Percentiles rank a stretch among this genome's conserved stretches.
Evolutionary conservation across 768 basidiomycete genomes (phyloP).

Genomic region (Tylopilus intermedius): DNA sequence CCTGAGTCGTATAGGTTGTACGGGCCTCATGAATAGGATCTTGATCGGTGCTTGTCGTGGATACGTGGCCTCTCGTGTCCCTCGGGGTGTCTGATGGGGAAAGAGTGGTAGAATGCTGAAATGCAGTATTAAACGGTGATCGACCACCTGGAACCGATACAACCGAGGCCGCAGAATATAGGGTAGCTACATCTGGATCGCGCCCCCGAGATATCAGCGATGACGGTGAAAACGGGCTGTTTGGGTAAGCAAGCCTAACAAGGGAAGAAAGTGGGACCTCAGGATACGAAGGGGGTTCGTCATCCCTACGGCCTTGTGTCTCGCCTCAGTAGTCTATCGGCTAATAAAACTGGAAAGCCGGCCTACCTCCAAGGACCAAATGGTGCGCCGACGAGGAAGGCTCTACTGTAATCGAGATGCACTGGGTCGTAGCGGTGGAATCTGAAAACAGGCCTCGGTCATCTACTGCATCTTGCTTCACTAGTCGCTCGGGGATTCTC

Average conservation of each 20-base stretch:
- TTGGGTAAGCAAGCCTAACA: conserved; percentile 62
- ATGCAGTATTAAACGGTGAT: conserved; percentile 34
- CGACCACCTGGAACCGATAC: conserved; percentile 56
- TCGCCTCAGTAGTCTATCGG: conserved; percentile 8
- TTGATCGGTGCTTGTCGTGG: conserved; percentile 23
- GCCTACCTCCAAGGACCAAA: conserved; percentile 19
- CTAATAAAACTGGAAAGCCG: background rate
- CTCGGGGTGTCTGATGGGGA: conserved; percentile 25
- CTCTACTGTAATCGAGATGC: conserved; percentile 15
- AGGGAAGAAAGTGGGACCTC: conserved; percentile 70
- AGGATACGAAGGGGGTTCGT: conserved; percentile 37
- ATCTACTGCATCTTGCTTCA: conserved; percentile 9
- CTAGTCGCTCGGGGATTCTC: conserved; percentile 53
- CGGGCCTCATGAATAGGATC: conserved; percentile 37
- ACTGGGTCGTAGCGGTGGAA: conserved; percentile 8
- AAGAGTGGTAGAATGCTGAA: conserved; percentile 27
- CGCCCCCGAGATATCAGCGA: conserved; percentile 34
- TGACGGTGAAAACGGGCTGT: conserved; percentile 51
- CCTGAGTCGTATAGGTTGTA: conserved; percentile 52
- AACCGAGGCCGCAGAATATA: conserved; percentile 82
- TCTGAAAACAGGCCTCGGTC: conserved; percentile 14
- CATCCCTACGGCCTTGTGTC: conserved; percentile 18
- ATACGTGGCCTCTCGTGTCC: conserved; percentile 17
- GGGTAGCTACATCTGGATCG: conserved; percentile 78
- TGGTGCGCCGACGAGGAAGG: conserved; percentile 10